A percentile compares a stretch with the other conserved stretches of the same genome.
Evolutionary conservation across 2,329 filamentous ascomycete species (phyloP).

Genomic region (Aureobasidium pullulans): DNA sequence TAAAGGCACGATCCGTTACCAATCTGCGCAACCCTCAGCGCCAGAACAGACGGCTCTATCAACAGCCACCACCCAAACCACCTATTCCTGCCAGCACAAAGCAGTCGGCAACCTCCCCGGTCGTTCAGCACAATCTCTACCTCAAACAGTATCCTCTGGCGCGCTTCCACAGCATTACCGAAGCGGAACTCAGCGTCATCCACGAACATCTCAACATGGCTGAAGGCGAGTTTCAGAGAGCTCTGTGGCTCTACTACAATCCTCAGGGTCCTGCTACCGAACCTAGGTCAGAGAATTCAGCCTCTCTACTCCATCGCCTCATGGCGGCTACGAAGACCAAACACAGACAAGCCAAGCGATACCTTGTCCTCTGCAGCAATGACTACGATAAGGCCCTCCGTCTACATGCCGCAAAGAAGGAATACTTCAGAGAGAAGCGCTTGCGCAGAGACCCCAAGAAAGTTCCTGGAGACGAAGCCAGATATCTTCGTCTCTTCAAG

Average conservation of each 20-base stretch:
- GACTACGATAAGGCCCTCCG: not conserved
- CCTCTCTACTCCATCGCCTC: not conserved
- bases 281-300: not conserved
- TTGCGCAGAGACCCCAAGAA: too few species aligned
- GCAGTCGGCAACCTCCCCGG: not conserved
- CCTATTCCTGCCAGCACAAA: not conserved
- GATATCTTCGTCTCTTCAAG: not conserved
- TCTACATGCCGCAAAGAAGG: not conserved
- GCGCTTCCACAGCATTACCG: not conserved
- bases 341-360: not conserved
- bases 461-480: too few species aligned
- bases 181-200: not conserved
- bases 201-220: not conserved
- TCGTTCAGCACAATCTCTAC: not conserved
- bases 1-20: too few species aligned
- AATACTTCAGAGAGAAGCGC: not conserved
- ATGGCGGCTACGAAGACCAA: not conserved
- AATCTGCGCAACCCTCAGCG: too few species aligned
- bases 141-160: not conserved
- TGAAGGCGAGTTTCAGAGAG: not conserved
- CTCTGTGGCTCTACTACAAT: not conserved
- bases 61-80: too few species aligned
- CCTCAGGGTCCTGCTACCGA: not conserved
- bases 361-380: not conserved
- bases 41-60: too few species aligned